Evolutionary conservation across 176 grass and related monocot genomes (phyloP), one percentile per base, ranked within the genome.

Genomic region (Stipa capillata): DNA sequence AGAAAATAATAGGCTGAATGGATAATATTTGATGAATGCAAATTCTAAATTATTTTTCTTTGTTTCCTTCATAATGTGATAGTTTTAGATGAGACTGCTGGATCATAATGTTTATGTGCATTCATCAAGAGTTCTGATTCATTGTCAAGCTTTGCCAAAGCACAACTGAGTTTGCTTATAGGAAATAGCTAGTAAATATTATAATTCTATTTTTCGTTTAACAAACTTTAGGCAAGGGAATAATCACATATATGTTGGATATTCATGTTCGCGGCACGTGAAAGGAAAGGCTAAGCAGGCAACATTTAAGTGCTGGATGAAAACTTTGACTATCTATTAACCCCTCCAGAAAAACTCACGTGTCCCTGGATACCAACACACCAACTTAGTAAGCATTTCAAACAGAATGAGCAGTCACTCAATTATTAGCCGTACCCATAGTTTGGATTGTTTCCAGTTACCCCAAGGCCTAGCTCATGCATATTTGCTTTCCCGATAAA

Each of bases 401-500:
- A n/a, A n/a, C n/a, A n/a, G n/a, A n/a, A n/a, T n/a, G n/a, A n/a
- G n/a, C n/a, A 62, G 36, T 0, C 16, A 1, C 63, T 24, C 32
- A 81, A 40, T 62, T 69, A 83, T 72, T 55, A 59, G 58, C 17
- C 55, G 45, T 91, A 99, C 96, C 96, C 96, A 67, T 99, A 89
- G 78, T 91, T 99, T 82, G 96, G 87, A 91, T 99, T 99, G 84
- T 95, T 99, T 73, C 96, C 96, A 10, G 96, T 99, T 56, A 91
- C 90, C 17, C 96, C 96, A 82, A 99, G 86, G 32, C 96, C 96
- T 42, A 99, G 78, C 70, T 99, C 96, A 79, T 99, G 96, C 96
- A 99, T 99, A 83, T 99, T 99, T 65, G 92, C 96, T 89, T 99
- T 99, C 3, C 96, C 96, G 2, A 99, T 89, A 74, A 95, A 86